Evolutionary conservation across 495 filamentous ascomycete species (phyloP).

Genomic region (Lophiostoma macrostomum): DNA sequence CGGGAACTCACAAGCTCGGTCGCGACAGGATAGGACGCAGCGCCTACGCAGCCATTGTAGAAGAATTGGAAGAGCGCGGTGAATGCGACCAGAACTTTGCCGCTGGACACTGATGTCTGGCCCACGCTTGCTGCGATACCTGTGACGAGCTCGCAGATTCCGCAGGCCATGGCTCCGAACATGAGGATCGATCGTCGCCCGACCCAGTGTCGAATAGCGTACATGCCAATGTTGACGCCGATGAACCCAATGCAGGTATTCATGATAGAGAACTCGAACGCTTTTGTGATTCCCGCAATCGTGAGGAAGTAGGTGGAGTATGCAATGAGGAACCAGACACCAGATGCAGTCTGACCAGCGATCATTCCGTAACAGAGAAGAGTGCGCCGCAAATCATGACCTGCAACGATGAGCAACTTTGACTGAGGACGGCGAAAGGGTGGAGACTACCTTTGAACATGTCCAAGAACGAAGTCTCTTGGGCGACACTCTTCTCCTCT

Average conservation of each 20-base stretch:
- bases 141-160: conserved; percentile 9
- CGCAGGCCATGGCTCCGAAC: conserved; percentile 15
- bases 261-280: conserved; percentile 23
- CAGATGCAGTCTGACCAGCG: conserved; percentile 27
- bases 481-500: conserved; percentile 18
- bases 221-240: conserved; percentile 22
- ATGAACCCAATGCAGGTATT: conserved; percentile 22
- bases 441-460: conserved; percentile 50
- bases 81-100: conserved; percentile 19
- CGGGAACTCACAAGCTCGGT: conserved; percentile 42
- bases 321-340: conserved; percentile 36
- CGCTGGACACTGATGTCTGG: neutral
- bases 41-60: conserved; percentile 23
- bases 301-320: conserved; percentile 44
- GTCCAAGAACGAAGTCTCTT: conserved; percentile 3
- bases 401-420: neutral
- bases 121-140: conserved; percentile 16
- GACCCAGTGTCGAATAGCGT: conserved; percentile 6
- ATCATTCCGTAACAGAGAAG: conserved; percentile 51
- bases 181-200: conserved; percentile 23
- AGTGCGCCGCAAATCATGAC: conserved; percentile 67
- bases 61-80: conserved; percentile 21
- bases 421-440: neutral
- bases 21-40: conserved; percentile 17
- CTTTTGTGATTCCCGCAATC: conserved; percentile 19